phyloP scores from a whole-genome alignment of 2,329 filamentous ascomycete genomes.

The Coniochaeta prunicola region DNA sequence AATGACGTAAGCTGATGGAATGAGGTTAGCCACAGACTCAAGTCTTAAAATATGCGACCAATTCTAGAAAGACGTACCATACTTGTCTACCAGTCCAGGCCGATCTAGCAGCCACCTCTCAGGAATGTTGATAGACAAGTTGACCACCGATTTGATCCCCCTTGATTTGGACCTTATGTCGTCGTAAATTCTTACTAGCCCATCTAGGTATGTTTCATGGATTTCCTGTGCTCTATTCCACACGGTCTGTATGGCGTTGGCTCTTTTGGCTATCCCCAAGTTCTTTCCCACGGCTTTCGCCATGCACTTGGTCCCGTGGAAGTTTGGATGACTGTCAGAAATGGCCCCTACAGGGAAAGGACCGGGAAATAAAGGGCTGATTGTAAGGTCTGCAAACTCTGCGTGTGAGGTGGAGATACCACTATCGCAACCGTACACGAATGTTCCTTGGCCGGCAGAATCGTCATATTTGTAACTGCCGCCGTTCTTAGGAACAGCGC shows the following conservation, averaged over 20 bases:
- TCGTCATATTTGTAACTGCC: not conserved
- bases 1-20: not conserved
- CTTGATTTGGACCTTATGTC: constrained; percentile 1
- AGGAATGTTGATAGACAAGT: not conserved
- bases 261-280: not conserved
- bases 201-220: not conserved
- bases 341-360: not conserved
- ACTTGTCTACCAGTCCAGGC: too few relatives aligned
- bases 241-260: not conserved
- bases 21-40: not conserved
- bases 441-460: not conserved
- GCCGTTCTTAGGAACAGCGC: not conserved
- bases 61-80: not conserved
- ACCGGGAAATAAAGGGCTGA: not conserved
- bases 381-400: not conserved
- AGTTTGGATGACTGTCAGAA: not conserved
- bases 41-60: not conserved
- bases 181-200: constrained; percentile 1
- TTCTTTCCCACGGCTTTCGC: constrained; percentile 1
- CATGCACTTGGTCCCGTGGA: not conserved
- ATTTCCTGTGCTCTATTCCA: not conserved
- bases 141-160: constrained; percentile 3
- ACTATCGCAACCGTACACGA: not conserved
- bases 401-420: not conserved
- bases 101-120: too few relatives aligned